Evolutionary conservation across 2,329 filamentous ascomycete genomes (phyloP).

Genomic region (Cercospora beticola): DNA sequence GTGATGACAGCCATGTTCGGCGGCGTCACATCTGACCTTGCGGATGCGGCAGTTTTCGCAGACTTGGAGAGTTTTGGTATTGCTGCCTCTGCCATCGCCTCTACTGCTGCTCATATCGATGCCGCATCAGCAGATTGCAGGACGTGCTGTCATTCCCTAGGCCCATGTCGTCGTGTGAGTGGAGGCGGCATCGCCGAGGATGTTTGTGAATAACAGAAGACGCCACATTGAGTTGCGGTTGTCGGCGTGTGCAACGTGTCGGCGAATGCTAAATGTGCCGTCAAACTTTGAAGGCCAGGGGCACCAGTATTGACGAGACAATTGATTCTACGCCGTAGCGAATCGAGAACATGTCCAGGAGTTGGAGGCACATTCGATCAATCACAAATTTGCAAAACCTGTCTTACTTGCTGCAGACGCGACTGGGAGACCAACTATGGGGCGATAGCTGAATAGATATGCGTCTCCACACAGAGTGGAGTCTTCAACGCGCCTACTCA

Average conservation of each 20-base stretch:
- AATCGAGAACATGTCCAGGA: not conserved
- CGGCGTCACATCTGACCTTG: conserved; percentile 21
- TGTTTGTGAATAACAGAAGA: not conserved
- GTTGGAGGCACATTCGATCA: not conserved
- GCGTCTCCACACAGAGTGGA: no score
- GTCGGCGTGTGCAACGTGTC: not conserved
- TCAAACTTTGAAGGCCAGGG: not conserved
- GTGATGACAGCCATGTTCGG: conserved; percentile 15
- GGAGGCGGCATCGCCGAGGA: not conserved
- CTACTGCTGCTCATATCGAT: conserved; percentile 17
- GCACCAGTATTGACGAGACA: not conserved
- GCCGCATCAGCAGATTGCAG: not conserved
- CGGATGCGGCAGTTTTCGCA: conserved; percentile 22
- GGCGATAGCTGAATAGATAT: no score
- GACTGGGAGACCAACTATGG: not conserved
- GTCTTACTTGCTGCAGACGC: not conserved
- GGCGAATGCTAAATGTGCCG: not conserved
- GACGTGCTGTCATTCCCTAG: not conserved
- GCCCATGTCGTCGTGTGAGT: not conserved
- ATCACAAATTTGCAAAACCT: not conserved
- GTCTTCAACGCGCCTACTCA: no score
- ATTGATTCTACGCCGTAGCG: not conserved
- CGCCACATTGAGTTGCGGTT: not conserved
- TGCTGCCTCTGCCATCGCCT: conserved; percentile 33
- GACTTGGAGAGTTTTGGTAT: conserved; percentile 41